Base-by-base conservation (phyloP, 305 asterid species). In the Caryopteris hybrid region DNA sequence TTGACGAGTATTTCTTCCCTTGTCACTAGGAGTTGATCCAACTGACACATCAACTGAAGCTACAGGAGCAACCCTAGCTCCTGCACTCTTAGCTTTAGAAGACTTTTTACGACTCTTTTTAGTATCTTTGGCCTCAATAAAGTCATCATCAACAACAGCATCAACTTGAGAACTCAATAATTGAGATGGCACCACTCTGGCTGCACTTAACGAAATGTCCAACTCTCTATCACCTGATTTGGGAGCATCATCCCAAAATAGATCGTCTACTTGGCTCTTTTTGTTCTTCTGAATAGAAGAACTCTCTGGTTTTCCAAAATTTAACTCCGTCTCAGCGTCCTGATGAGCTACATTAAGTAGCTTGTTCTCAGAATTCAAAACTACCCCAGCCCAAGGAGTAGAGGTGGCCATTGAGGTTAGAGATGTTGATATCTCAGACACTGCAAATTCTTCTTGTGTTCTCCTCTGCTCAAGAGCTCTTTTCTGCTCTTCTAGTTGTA, bases 401-500 rank as follows among this genome's bases (percentile, higher is more conserved):
- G 89, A 71, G 21, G 76, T 76, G 56, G 73, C 70, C 70, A 36
- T 66, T 61, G 91, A 80, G 70, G 80, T 80, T 57, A 84, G 72
- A 69, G 92, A 69, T 20, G 80, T 69, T 66, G 85, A 70, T 54
- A 79, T 75, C 59, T 80, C 92, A 61, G 83, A 51, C 73, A 64
- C 79, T 61, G 78, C 69, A 51, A 71, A 71, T 73, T 80, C 92
- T 56, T 70, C 84, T 22, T 33, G 84, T 48, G 92, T 86, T 81
- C 89, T 85, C 63, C 81, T n/a, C n/a, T n/a, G n/a, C n/a, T n/a
- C n/a, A n/a, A n/a, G n/a, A n/a, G n/a, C n/a, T n/a, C n/a, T n/a
- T n/a, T n/a, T 80, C 83, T 86, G 92, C 79, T 90, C 97, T 80
- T 90, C 97, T 80, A 79, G 88, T 54, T 90, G 97, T 76, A 90